These are phyloP conservation scores for Fusarium citri DNA, from an alignment of 2,329 filamentous ascomycete species.

Conservation along the genomic window DNA sequence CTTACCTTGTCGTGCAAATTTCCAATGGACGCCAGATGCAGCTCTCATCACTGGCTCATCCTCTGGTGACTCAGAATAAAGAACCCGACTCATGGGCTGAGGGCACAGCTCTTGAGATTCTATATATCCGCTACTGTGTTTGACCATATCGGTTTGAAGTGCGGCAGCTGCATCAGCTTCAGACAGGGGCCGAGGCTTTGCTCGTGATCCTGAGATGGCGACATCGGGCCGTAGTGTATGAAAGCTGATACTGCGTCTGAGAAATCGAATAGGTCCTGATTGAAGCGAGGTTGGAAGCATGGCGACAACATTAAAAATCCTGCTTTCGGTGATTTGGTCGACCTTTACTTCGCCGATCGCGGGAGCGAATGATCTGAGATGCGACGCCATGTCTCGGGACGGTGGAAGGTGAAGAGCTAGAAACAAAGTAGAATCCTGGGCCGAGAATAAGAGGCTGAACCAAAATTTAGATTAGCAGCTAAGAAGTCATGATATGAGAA, in stretches of 20 bases:
- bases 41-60: constrained; percentile 42
- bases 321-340: constrained; percentile 50
- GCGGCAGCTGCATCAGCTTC: constrained; percentile 32
- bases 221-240: constrained; percentile 39
- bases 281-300: constrained; percentile 66
- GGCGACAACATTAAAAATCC: constrained; percentile 62
- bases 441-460: not conserved
- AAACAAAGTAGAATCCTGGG: not conserved
- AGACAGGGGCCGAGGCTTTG: constrained; percentile 37
- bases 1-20: constrained; percentile 51
- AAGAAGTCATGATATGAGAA: constrained; percentile 16
- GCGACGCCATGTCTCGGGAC: constrained; percentile 31
- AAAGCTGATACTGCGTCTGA: constrained; percentile 56
- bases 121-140: constrained; percentile 14
- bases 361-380: constrained; percentile 32
- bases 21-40: constrained; percentile 50
- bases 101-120: constrained; percentile 15
- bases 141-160: constrained; percentile 25
- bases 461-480: constrained; percentile 2
- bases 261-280: constrained; percentile 62
- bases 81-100: constrained; percentile 42
- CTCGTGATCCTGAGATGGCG: constrained; percentile 20
- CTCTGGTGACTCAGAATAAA: constrained; percentile 41
- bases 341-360: constrained; percentile 47
- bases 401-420: not conserved